These are phyloP conservation scores for Discostella stelligeroides DNA, from an alignment of 108 stramenopile genomes.

Conservation along the genomic window DNA sequence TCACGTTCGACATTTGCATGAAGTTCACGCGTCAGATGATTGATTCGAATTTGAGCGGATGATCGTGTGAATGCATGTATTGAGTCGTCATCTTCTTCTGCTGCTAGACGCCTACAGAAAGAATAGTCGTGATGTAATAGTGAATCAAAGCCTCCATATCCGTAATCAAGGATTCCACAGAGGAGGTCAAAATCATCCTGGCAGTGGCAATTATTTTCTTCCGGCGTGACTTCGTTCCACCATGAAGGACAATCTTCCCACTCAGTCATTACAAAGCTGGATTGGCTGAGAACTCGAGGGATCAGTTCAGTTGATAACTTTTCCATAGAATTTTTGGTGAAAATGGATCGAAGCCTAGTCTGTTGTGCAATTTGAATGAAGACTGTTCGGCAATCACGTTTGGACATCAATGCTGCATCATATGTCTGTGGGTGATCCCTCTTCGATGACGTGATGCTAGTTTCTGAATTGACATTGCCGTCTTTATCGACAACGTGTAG, in stretches of 20 bases:
- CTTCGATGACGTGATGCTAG: constrained; percentile 54
- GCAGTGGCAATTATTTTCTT: constrained; percentile 12
- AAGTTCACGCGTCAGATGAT: constrained; percentile 72
- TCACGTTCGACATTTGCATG: constrained; percentile 60
- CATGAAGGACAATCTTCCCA: constrained; percentile 73
- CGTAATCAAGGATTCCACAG: constrained; percentile 46
- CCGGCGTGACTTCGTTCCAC: constrained; percentile 51
- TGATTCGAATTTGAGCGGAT: constrained; percentile 58
- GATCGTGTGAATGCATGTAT: constrained; percentile 50
- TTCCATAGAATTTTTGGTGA: constrained; percentile 47
- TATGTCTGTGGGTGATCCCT: constrained; percentile 50
- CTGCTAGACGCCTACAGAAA: constrained; percentile 30
- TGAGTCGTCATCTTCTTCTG: constrained; percentile 19
- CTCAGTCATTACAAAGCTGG: constrained; percentile 39
- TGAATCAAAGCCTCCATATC: constrained; percentile 55
- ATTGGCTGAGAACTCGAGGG: constrained; percentile 53
- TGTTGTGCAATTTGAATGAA: constrained; percentile 70
- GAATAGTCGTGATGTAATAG: constrained; percentile 39
- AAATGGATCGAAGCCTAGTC: constrained; percentile 65
- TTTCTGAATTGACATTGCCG: constrained; percentile 53
- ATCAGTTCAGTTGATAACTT: constrained; percentile 43
- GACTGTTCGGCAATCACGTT: constrained; percentile 63
- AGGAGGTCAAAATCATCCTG: constrained; percentile 57
- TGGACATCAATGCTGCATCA: constrained; percentile 65
- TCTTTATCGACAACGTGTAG: constrained; percentile 57